phyloP scores from a whole-genome alignment of 2,329 filamentous ascomycete genomes.

The Periconia sp. region DNA sequence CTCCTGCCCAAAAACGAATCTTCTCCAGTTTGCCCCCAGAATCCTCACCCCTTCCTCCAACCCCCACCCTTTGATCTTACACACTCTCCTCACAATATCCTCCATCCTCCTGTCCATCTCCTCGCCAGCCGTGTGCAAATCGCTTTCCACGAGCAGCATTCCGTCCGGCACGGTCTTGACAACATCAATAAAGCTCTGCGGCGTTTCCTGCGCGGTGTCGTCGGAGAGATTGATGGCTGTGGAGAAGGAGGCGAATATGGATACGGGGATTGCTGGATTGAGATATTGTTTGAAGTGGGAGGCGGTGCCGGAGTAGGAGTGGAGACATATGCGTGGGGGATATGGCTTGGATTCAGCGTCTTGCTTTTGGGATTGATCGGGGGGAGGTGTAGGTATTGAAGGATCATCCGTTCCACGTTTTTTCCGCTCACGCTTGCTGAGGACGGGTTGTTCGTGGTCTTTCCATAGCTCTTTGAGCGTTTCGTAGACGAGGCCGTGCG shows the following conservation, averaged over 20 bases:
- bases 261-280: conserved; percentile 72
- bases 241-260: conserved; percentile 90
- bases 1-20: conserved; percentile 71
- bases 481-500: conserved; percentile 73
- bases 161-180: conserved; percentile 78
- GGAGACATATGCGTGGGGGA: conserved; percentile 88
- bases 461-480: conserved; percentile 71
- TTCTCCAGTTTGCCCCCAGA: conserved; percentile 76
- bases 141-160: conserved; percentile 84
- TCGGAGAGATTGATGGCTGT: conserved; percentile 76
- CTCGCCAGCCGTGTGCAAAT: conserved; percentile 81
- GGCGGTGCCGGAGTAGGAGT: conserved; percentile 84
- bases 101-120: conserved; percentile 81
- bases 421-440: conserved; percentile 64
- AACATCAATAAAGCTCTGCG: conserved; percentile 66
- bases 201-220: conserved; percentile 46
- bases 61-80: conserved; percentile 77
- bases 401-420: conserved; percentile 23
- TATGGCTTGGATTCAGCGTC: conserved; percentile 63
- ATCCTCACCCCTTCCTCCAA: conserved; percentile 72
- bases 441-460: conserved; percentile 68
- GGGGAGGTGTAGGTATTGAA: background rate
- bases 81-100: conserved; percentile 77
- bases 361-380: background rate
- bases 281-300: conserved; percentile 81